Conservation (phyloP, 2,329 filamentous ascomycete genomes). For the Colletotrichum sp. region DNA sequence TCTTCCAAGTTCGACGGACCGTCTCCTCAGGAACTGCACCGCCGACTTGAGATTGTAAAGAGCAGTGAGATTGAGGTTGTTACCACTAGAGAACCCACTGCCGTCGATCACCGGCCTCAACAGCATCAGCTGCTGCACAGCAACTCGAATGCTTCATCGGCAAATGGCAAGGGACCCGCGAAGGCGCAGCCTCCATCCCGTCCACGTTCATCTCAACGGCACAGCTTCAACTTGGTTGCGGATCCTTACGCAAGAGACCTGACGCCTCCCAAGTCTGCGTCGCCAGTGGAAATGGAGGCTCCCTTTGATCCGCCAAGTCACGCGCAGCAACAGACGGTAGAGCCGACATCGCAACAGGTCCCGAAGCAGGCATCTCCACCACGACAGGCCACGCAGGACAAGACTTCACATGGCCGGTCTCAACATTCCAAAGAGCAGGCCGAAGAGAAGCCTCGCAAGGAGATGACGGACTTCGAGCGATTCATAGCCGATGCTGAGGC, state of each 20-base stretch:
- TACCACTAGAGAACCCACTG: neutral
- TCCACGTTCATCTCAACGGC: neutral
- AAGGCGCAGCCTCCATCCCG: neutral
- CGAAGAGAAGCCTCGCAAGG: neutral
- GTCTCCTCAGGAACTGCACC: slow-evolving; percentile 9
- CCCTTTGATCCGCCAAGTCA: neutral
- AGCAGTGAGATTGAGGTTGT: slow-evolving; percentile 16
- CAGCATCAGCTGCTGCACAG: neutral
- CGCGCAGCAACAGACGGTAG: neutral
- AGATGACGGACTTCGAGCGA: slow-evolving; percentile 28
- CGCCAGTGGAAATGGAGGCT: slow-evolving; percentile 14
- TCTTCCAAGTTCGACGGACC: slow-evolving; percentile 6
- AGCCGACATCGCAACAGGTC: neutral
- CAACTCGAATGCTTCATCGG: neutral
- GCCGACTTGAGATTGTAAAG: slow-evolving; percentile 17
- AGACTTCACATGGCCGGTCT: neutral
- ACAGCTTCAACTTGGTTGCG: slow-evolving; percentile 14
- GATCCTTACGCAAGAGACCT: slow-evolving; percentile 14
- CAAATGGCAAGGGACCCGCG: neutral
- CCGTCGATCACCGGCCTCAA: neutral
- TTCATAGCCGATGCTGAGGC: slow-evolving; percentile 32
- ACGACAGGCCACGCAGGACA: neutral
- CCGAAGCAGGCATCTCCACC: neutral
- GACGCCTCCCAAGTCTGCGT: slow-evolving; percentile 15
- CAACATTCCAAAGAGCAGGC: neutral